Conservation (phyloP, 2,329 filamentous ascomycete species). For the Penicillium capsulatum region DNA sequence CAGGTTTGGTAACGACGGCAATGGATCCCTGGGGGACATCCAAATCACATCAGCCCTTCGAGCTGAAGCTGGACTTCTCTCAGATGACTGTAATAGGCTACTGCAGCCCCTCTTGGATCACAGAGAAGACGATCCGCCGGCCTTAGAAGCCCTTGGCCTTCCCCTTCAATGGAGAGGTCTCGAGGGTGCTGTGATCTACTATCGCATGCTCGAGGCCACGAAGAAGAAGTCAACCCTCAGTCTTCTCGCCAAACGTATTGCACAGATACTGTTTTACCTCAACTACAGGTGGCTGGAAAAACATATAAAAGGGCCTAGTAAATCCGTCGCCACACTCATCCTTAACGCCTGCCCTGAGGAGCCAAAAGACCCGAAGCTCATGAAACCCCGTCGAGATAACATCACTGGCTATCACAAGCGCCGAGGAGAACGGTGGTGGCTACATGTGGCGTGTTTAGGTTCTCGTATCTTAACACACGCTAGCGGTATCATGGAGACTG, state of each 20-base stretch:
- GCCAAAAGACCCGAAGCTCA: slow-evolving; percentile 6
- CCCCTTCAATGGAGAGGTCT: slow-evolving; percentile 10
- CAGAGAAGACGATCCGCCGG: slow-evolving; percentile 6
- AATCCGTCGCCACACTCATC: slow-evolving; percentile 9
- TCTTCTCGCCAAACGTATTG: slow-evolving; percentile 9
- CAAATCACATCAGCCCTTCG: slow-evolving; percentile 8
- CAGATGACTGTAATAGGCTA: slow-evolving; percentile 5
- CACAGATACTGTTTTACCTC: slow-evolving; percentile 11
- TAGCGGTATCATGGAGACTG: slow-evolving; percentile 6
- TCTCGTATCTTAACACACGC: slow-evolving; percentile 6
- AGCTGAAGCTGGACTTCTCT: slow-evolving; percentile 11
- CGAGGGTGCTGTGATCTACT: slow-evolving; percentile 8
- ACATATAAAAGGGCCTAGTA: slow-evolving; percentile 7
- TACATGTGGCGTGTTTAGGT: slow-evolving; percentile 9
- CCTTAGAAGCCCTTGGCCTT: slow-evolving; percentile 11
- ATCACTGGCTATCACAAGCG: slow-evolving; percentile 11
- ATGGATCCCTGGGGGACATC: slow-evolving; percentile 6
- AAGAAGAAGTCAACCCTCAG: slow-evolving; percentile 9
- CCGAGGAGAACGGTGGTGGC: slow-evolving; percentile 9
- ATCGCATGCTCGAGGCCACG: slow-evolving; percentile 8
- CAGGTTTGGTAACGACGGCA: slow-evolving; percentile 10
- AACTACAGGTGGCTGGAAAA: slow-evolving; percentile 11
- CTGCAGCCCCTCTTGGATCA: slow-evolving; percentile 10
- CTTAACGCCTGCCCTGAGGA: slow-evolving; percentile 10
- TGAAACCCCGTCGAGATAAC: slow-evolving; percentile 10